These are phyloP conservation scores for Baorangia bicolor DNA, from an alignment of 768 basidiomycete species.

Conservation along the genomic window DNA sequence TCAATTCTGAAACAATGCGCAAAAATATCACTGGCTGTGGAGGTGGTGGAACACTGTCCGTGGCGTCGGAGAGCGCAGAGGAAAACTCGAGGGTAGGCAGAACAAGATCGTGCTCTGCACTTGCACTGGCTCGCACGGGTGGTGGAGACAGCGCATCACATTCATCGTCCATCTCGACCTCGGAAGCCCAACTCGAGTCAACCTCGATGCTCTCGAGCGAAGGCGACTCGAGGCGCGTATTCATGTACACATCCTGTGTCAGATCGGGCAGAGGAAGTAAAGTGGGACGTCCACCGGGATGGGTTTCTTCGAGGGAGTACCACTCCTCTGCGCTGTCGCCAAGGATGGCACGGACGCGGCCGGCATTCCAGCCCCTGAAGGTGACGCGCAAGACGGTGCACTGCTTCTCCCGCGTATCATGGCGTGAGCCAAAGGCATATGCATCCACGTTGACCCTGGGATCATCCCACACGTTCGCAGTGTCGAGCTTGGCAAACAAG, in stretches of 20 bases:
- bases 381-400: constrained; percentile 67
- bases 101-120: constrained; percentile 67
- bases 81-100: constrained; percentile 77
- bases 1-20: constrained; percentile 25
- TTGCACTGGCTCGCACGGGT: constrained; percentile 33
- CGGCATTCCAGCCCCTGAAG: constrained; percentile 72
- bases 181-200: constrained; percentile 7
- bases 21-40: constrained; percentile 21
- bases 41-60: not conserved
- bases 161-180: constrained; percentile 4
- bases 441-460: constrained; percentile 52
- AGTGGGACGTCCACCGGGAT: constrained; percentile 11
- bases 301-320: constrained; percentile 68
- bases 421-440: constrained; percentile 54
- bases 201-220: constrained; percentile 7
- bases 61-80: constrained; percentile 36
- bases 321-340: constrained; percentile 73
- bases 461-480: constrained; percentile 59
- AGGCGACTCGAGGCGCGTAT: not conserved
- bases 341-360: constrained; percentile 61
- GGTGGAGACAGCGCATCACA: constrained; percentile 5
- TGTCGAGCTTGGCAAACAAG: constrained; percentile 70
- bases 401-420: constrained; percentile 41
- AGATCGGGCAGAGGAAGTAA: not conserved
- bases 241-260: not conserved